Percentiles rank a stretch among this genome's conserved stretches.
Evolutionary conservation across 192 early-diverging fungal species (phyloP).

Genomic region (Endogone sp.): DNA sequence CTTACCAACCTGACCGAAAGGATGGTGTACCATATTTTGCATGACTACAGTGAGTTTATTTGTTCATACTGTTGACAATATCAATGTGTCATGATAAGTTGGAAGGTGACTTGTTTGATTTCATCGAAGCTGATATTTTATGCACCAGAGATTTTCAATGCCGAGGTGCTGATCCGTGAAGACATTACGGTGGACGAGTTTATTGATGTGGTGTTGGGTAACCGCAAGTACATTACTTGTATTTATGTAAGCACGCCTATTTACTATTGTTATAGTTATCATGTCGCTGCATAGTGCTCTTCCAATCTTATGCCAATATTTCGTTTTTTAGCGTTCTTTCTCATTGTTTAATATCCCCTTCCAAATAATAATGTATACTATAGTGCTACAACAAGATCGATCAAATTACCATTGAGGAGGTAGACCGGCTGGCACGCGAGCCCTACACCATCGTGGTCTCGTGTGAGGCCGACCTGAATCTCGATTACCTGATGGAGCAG

Average conservation of each 20-base stretch:
- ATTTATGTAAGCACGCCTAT: conserved; percentile 71
- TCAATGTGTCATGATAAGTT: background rate
- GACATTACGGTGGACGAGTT: conserved; percentile 96
- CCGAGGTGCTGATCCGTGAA: conserved; percentile 95
- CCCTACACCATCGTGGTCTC: conserved; percentile 86
- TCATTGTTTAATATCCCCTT: too few relatives aligned
- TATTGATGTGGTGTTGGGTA: conserved; percentile 98
- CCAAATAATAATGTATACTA: too few relatives aligned
- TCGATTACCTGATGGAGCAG: conserved; percentile 84
- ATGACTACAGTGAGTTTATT: conserved; percentile 74
- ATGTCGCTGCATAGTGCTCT: background rate
- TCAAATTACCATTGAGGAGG: conserved; percentile 90
- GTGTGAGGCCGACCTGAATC: conserved; percentile 89
- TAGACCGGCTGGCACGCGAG: conserved; percentile 87
- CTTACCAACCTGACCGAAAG: conserved; percentile 83
- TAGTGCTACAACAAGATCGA: conserved; percentile 97
- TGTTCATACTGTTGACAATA: background rate
- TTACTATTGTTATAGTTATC: too few relatives aligned
- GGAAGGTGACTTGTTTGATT: background rate
- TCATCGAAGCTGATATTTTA: background rate
- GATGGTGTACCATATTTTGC: conserved; percentile 91
- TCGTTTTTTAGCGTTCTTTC: background rate
- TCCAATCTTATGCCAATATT: background rate
- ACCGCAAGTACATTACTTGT: conserved; percentile 94
- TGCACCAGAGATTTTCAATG: conserved; percentile 82